A percentile compares a stretch with the other conserved stretches of the same genome.
phyloP scores from a whole-genome alignment of 2,329 filamentous ascomycete species.

The Curvularia hawaiiensis region DNA sequence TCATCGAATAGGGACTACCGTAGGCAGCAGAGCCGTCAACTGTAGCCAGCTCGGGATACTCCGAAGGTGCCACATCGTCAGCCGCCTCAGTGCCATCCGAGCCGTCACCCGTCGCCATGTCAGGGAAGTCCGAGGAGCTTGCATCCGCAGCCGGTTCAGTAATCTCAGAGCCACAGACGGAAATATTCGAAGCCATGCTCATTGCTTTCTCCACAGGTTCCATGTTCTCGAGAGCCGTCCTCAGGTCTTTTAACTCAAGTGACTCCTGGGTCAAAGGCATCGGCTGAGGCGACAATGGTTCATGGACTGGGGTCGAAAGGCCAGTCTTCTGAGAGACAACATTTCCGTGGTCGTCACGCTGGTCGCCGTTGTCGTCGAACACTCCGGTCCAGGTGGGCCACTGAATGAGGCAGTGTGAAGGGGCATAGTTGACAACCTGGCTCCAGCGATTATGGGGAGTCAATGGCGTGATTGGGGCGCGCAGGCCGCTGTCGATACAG shows the following conservation, averaged over 20 bases:
- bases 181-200: conserved; percentile 13
- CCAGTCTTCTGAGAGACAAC: conserved; percentile 19
- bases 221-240: conserved; percentile 9
- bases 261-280: conserved; percentile 15
- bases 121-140: conserved; percentile 42
- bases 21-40: conserved; percentile 95
- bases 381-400: conserved; percentile 36
- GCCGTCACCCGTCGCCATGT: conserved; percentile 71
- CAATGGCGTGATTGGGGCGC: conserved; percentile 26
- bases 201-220: neutral
- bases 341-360: conserved; percentile 23
- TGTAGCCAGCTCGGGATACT: conserved; percentile 36
- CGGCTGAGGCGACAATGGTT: conserved; percentile 1
- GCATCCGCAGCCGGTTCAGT: conserved; percentile 11
- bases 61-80: conserved; percentile 42
- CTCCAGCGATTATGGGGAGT: conserved; percentile 24
- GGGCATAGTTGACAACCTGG: conserved; percentile 22
- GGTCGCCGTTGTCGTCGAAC: conserved; percentile 29
- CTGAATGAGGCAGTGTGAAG: conserved; percentile 28
- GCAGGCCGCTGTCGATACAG: conserved; percentile 37
- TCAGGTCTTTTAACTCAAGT: conserved; percentile 13
- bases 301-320: conserved; percentile 16
- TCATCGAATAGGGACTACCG: conserved; percentile 91
- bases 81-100: conserved; percentile 58
- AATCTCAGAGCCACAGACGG: conserved; percentile 20